Conservation (phyloP, 2,329 filamentous ascomycete genomes). For the Dothiorella sarmentorum region DNA sequence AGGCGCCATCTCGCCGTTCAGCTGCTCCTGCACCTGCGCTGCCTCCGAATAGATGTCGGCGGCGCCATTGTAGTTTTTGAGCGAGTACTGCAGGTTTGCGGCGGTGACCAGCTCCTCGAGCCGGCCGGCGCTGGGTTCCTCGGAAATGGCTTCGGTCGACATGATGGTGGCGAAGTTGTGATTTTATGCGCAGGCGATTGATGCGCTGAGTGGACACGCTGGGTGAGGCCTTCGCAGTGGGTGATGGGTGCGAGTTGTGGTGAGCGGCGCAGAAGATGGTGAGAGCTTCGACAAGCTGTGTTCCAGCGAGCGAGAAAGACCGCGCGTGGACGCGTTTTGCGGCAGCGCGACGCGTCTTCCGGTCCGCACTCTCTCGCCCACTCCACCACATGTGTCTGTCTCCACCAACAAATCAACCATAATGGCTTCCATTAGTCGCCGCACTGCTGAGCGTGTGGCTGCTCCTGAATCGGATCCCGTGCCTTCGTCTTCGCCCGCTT, state of each 20-base stretch:
- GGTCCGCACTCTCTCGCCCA: not conserved
- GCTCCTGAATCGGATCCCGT: constrained; percentile 52
- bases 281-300: not conserved
- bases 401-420: constrained; percentile 1
- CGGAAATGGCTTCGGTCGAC: constrained; percentile 21
- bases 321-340: constrained; percentile 12
- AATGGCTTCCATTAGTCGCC: constrained; percentile 13
- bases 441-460: not conserved
- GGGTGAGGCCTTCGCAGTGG: not conserved
- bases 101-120: constrained; percentile 75
- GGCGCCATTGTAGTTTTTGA: constrained; percentile 83
- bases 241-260: not conserved
- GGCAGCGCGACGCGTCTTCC: constrained; percentile 18
- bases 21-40: constrained; percentile 75
- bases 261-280: not conserved
- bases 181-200: not conserved
- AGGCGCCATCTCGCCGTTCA: constrained; percentile 88
- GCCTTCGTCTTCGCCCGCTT: constrained; percentile 85
- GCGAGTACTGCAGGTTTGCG: constrained; percentile 79
- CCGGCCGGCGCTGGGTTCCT: constrained; percentile 53
- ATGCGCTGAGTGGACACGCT: not conserved
- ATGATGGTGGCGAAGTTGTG: not conserved
- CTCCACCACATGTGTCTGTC: constrained; percentile 8
- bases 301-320: constrained; percentile 1
- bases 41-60: constrained; percentile 82